Conservation (phyloP, 2,329 filamentous ascomycete species). For the Fusarium sp. region DNA sequence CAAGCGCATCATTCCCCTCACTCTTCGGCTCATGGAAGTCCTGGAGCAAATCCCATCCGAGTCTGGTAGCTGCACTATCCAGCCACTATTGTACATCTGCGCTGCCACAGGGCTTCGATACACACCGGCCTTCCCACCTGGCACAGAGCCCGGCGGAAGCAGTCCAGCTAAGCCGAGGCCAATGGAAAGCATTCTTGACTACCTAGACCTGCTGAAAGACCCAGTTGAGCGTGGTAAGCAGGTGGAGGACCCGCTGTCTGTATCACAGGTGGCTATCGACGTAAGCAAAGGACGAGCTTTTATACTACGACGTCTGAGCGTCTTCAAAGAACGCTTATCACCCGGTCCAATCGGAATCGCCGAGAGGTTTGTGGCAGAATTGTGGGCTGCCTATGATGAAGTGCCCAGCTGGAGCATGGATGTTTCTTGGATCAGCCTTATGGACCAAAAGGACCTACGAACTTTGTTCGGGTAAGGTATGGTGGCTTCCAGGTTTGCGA, state of each 20-base stretch:
- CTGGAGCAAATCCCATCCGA: neutral
- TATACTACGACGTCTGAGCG: neutral
- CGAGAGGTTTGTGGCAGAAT: neutral
- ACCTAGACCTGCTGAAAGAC: neutral
- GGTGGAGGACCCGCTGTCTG: neutral
- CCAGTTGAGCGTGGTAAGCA: neutral
- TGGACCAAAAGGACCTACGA: neutral
- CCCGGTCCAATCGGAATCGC: neutral
- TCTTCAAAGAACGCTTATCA: neutral
- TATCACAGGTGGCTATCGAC: neutral
- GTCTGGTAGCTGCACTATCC: neutral
- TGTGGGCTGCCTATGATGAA: neutral
- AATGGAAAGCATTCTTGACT: neutral
- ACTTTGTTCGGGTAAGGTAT: neutral
- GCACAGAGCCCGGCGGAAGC: accelerated
- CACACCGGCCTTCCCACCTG: accelerated
- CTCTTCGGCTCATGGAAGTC: neutral
- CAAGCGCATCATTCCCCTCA: neutral
- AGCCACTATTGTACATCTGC: neutral
- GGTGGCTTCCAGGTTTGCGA: too few species aligned
- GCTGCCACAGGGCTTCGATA: neutral
- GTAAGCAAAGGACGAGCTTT: neutral
- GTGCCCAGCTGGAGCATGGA: neutral
- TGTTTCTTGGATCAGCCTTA: neutral
- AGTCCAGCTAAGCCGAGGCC: neutral